These are phyloP conservation scores for Mycena metata DNA, from an alignment of 768 basidiomycete species.

Conservation along the genomic window DNA sequence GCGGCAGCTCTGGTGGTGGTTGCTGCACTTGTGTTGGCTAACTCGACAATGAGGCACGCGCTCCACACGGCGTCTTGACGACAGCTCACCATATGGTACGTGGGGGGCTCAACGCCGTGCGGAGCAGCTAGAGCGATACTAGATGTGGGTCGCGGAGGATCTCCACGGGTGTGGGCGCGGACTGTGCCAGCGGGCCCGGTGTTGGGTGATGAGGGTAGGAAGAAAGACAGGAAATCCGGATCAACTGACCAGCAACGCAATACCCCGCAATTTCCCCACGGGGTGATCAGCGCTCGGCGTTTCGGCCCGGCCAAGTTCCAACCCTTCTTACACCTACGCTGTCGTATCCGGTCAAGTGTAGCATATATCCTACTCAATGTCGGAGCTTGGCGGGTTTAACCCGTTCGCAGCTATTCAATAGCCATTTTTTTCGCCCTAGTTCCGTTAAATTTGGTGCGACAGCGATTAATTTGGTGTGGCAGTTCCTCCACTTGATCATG, in stretches of 20 bases:
- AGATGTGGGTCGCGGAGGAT: slow-evolving; percentile 7
- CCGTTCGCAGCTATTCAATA: neutral
- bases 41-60: neutral
- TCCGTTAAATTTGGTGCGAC: neutral
- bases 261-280: slow-evolving; percentile 12
- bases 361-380: neutral
- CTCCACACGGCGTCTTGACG: slow-evolving; percentile 18
- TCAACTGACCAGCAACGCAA: neutral
- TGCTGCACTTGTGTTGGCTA: slow-evolving; percentile 31
- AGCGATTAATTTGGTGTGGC: too few relatives aligned
- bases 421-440: neutral
- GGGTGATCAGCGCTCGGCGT: neutral
- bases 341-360: neutral
- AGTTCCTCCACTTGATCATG: too few relatives aligned
- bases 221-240: slow-evolving; percentile 8
- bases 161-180: slow-evolving; percentile 17
- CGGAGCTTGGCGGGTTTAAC: neutral
- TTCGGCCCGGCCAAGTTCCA: neutral
- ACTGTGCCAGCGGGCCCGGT: slow-evolving; percentile 17
- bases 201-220: slow-evolving; percentile 11
- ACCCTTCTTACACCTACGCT: neutral
- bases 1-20: slow-evolving; percentile 24
- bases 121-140: slow-evolving; percentile 13
- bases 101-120: slow-evolving; percentile 26
- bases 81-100: slow-evolving; percentile 30